A percentile compares a stretch with the other conserved stretches of the same genome.
These are phyloP conservation scores for Scedosporium apiospermum DNA, from an alignment of 2,329 filamentous ascomycete genomes.

Conservation along the genomic window DNA sequence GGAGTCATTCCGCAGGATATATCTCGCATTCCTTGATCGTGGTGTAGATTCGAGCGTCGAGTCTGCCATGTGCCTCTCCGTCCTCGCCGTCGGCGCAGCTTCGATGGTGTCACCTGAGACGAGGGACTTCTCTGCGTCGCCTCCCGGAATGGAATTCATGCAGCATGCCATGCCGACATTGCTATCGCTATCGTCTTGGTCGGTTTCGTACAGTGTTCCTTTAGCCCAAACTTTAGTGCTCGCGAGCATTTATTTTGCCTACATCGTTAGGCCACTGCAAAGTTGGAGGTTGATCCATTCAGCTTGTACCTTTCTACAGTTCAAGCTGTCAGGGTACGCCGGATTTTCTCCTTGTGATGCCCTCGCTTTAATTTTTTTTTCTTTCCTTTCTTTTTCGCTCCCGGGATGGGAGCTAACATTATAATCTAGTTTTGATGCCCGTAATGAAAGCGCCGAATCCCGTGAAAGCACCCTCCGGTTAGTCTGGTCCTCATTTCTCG, in stretches of 20 bases:
- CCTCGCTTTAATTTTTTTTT: not conserved
- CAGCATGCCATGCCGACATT: conserved; percentile 19
- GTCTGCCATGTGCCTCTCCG: conserved; percentile 20
- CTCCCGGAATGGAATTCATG: conserved; percentile 21
- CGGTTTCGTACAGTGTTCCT: conserved; percentile 17
- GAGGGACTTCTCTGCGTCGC: conserved; percentile 11
- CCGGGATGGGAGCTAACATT: too few relatives aligned
- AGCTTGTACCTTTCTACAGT: conserved; percentile 20
- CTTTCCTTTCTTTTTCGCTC: too few relatives aligned
- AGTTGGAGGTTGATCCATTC: conserved; percentile 23
- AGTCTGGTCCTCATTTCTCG: conserved; percentile 22
- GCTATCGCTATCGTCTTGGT: conserved; percentile 18
- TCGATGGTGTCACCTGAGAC: conserved; percentile 13
- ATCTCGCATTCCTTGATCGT: conserved; percentile 13
- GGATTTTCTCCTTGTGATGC: not conserved
- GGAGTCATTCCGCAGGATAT: conserved; percentile 15
- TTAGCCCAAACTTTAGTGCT: conserved; percentile 20
- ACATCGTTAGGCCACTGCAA: conserved; percentile 21
- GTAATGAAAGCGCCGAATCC: conserved; percentile 10
- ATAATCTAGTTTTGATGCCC: conserved; percentile 7
- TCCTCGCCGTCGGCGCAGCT: conserved; percentile 18
- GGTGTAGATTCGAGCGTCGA: conserved; percentile 15
- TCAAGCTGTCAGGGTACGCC: conserved; percentile 14
- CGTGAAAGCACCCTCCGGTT: conserved; percentile 15
- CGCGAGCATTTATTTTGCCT: conserved; percentile 23